Evolutionary conservation across 371 early-diverging fungal genomes (phyloP).

Genomic region (Lichtheimia ramosa): DNA sequence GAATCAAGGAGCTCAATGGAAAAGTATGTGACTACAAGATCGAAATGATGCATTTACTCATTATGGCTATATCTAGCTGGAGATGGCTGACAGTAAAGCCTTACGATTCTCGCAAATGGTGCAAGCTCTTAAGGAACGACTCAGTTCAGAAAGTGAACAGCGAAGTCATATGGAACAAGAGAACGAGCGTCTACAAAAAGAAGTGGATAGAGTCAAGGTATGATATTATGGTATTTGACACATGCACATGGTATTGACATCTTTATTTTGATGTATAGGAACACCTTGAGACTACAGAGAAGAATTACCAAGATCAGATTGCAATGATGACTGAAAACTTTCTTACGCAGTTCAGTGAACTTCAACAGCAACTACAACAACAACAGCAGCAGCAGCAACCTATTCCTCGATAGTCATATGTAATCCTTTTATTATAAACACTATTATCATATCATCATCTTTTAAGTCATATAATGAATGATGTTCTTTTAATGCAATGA

Average conservation of each 20-base stretch:
- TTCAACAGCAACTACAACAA: no score
- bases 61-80: conserved; percentile 18
- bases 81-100: conserved; percentile 43
- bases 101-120: conserved; percentile 32
- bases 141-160: conserved; percentile 23
- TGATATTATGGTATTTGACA: not conserved
- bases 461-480: no score
- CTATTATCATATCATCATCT: no score
- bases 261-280: conserved; percentile 14
- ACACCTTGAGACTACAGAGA: conserved; percentile 32
- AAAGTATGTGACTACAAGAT: conserved; percentile 20
- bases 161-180: conserved; percentile 18
- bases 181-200: conserved; percentile 29
- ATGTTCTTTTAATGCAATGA: no score
- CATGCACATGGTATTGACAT: no score
- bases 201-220: conserved; percentile 26
- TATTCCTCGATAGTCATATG: no score
- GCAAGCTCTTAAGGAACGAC: conserved; percentile 26
- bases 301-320: conserved; percentile 37
- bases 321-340: conserved; percentile 41
- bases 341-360: not conserved
- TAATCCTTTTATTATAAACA: no score
- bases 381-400: no score
- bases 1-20: conserved; percentile 28
- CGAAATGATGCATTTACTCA: not conserved